Conservation (phyloP, 2,329 filamentous ascomycete species). For the Arachnomyces sp. region DNA sequence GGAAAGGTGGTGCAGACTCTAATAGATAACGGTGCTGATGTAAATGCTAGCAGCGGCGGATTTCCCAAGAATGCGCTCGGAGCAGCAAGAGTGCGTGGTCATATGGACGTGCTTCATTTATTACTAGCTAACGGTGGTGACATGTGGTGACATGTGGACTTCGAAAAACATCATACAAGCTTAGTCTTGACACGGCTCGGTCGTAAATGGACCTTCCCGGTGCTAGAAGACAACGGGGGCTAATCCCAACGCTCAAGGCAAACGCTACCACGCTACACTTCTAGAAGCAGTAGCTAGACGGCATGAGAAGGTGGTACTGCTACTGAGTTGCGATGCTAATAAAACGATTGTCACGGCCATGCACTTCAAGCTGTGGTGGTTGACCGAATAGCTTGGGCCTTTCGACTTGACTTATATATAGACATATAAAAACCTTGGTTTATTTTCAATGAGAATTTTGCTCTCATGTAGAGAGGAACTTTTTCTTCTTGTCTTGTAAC, state of each 20-base stretch:
- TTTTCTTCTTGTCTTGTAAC: no score
- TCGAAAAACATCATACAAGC: not conserved
- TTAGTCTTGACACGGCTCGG: no score
- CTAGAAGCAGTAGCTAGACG: no score
- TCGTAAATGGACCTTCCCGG: not conserved
- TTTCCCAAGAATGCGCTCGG: not conserved
- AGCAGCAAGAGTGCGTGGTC: not conserved
- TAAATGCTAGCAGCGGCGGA: not conserved
- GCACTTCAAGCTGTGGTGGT: no score
- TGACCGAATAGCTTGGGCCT: no score
- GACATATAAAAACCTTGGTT: no score
- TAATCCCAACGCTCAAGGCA: slow-evolving; percentile 3
- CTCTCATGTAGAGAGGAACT: no score
- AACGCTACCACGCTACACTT: not conserved
- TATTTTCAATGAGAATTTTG: no score
- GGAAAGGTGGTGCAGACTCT: slow-evolving; percentile 1
- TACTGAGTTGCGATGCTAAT: no score
- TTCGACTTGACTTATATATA: no score
- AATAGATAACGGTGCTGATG: slow-evolving; percentile 4
- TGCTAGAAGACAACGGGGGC: not conserved
- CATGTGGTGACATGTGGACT: not conserved
- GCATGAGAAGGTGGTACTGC: no score
- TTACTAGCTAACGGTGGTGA: slow-evolving; percentile 2
- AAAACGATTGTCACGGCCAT: no score
- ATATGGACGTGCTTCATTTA: not conserved